Evolutionary conservation across 176 grass and related monocot species (phyloP), one percentile per base, ranked within the genome.

Genomic region (Musa itinerans): DNA sequence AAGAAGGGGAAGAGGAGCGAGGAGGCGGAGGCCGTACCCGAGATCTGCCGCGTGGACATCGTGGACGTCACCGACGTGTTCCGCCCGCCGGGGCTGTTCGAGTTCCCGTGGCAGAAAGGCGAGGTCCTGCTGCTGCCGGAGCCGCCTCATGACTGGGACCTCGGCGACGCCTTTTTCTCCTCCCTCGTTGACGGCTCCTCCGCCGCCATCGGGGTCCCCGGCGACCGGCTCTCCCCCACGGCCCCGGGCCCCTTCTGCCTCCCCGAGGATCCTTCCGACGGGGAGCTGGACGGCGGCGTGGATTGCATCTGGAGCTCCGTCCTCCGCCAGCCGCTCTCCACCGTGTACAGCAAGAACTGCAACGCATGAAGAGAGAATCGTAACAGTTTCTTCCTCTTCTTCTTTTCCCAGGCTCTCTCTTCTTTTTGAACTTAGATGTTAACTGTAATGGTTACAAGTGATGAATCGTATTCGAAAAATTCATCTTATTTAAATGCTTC

Each of bases 51-150:
- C 16, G 57, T 59, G 57, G 57, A 59, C 5, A 59, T 59, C 57
- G 57, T 59, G 19, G 57, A 59, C 57, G 15, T 15, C 57, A 34
- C 29, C 29, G 29, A 17, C 57, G 57, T 19, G 57, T 59, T 59
- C 57, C 16, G n/a, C 57, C 57, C 63, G 25, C 65, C 65, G 16
- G 77, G 77, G 63, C 49, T 78, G 25, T 78, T 78, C 65, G 76
- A 78, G 22, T 78, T 78, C 76, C 76, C 76, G 25, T 78, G 76
- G 76, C 50, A 78, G 43, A 16, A 77, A 12, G 59, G 27, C 16
- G 34, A 15, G 59, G 52, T 52, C 17, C 15, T 34, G 56, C 43
- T 2, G 20, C 1, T 15, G 10, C 23, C 34, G 48, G 78, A 50
- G 22, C 14, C 29, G 29, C 29, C 17, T 17, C 29, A 54, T 26